Evolutionary conservation across 1,284 basidiomycete species (phyloP).

Genomic region (Sanghuangporus sanghuang): DNA sequence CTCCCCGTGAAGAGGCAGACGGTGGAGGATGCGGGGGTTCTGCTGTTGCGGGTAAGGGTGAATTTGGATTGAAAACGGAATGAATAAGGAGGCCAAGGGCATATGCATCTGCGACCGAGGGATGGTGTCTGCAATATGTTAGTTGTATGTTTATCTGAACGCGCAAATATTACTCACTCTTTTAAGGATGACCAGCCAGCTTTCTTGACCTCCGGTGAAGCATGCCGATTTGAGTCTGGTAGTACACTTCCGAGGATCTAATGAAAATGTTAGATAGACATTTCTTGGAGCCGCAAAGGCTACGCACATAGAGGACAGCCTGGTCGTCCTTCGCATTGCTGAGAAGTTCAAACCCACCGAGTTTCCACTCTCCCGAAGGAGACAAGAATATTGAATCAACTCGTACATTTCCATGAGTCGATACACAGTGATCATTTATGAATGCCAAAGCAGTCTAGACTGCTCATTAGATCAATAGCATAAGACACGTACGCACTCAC

Average conservation of each 20-base stretch:
- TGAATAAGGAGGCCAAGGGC: conserved; percentile 83
- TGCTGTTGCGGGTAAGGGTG: conserved; percentile 64
- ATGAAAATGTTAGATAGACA: conserved; percentile 24
- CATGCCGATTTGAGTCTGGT: conserved; percentile 53
- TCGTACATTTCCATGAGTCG: conserved; percentile 86
- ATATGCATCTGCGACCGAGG: conserved; percentile 78
- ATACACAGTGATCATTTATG: conserved; percentile 80
- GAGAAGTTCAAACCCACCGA: conserved; percentile 91
- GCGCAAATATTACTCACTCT: conserved; percentile 59
- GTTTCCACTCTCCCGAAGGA: conserved; percentile 91
- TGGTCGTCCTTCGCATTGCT: conserved; percentile 76
- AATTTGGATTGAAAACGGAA: conserved; percentile 78
- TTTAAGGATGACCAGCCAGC: conserved; percentile 80
- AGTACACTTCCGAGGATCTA: conserved; percentile 71
- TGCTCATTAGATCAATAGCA: conserved; percentile 9
- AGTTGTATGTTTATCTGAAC: not conserved
- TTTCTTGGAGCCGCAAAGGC: conserved; percentile 17
- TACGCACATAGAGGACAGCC: conserved; percentile 73
- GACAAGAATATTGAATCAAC: conserved; percentile 84
- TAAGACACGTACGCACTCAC: conserved; percentile 42
- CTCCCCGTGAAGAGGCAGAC: conserved; percentile 66
- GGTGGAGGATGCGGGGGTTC: conserved; percentile 72
- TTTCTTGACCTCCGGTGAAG: conserved; percentile 89
- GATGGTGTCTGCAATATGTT: conserved; percentile 48
- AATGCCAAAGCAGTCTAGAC: conserved; percentile 84